Percentiles rank a stretch among this genome's conserved stretches.
These are phyloP conservation scores for Mucor circinelloides DNA, from an alignment of 371 early-diverging fungal species.

Conservation along the genomic window DNA sequence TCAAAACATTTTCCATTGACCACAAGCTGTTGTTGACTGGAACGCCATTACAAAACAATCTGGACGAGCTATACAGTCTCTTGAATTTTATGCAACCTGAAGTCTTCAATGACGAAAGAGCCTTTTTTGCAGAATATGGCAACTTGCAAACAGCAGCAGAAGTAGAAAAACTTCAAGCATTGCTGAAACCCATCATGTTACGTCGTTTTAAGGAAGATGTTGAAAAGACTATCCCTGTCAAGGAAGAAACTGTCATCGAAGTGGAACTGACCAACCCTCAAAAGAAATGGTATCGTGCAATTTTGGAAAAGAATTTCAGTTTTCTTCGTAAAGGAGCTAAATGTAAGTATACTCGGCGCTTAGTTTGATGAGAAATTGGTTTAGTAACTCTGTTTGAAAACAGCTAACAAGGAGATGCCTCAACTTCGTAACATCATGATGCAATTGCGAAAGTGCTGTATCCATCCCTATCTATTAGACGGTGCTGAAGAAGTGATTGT, in stretches of 20 bases:
- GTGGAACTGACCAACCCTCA: slow-evolving; percentile 83
- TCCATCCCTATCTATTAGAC: slow-evolving; percentile 82
- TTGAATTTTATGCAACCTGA: slow-evolving; percentile 91
- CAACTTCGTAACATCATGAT: slow-evolving; percentile 70
- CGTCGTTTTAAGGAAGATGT: slow-evolving; percentile 87
- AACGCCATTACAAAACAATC: slow-evolving; percentile 92
- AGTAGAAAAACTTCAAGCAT: slow-evolving; percentile 69
- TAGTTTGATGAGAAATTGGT: too few relatives aligned
- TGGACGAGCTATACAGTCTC: slow-evolving; percentile 91
- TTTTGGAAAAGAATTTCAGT: slow-evolving; percentile 87
- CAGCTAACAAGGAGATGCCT: slow-evolving; percentile 61
- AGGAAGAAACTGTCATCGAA: slow-evolving; percentile 92
- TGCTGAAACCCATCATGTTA: slow-evolving; percentile 78
- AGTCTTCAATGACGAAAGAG: slow-evolving; percentile 61
- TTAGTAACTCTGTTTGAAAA: background rate
- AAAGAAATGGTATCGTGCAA: slow-evolving; percentile 89
- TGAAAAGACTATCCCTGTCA: slow-evolving; percentile 81
- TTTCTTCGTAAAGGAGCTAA: slow-evolving; percentile 73
- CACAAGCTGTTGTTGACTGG: slow-evolving; percentile 54
- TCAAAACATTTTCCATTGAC: slow-evolving; percentile 47
- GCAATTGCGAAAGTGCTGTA: slow-evolving; percentile 88
- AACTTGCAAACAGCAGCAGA: slow-evolving; percentile 76
- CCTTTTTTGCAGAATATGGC: slow-evolving; percentile 80
- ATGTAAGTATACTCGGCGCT: too few relatives aligned
- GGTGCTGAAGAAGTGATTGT: slow-evolving; percentile 89